Evolutionary conservation across 164 flowering plant species (phyloP), one percentile per base, ranked within the genome.

Genomic region (Saururus chinensis): DNA sequence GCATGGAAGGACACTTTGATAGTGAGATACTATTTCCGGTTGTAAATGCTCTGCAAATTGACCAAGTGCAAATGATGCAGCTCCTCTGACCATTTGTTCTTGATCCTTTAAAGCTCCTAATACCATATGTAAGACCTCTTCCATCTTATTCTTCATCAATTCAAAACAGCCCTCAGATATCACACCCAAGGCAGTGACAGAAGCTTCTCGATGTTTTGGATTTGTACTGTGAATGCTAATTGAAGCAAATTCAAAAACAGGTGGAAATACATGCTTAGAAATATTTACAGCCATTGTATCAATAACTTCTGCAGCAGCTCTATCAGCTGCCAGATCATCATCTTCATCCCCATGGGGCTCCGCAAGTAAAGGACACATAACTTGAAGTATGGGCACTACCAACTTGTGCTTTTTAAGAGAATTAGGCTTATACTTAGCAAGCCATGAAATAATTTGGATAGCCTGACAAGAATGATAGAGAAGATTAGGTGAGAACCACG

Each of bases 221-320:
- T 86, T 83, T 30, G 70, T 65, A 69, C 71, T 86, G 65, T 83
- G 87, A 82, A 76, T 67, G 73, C 86, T 85, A 35, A 85, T 1
- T 30, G 98, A 89, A 70, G 98, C 75, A 81, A 92, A 92, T 69
- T 92, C 97, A 68, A 89, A 73, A 59, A 92, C 84, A 24, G 95
- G 92, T 25, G 82, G 74, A 54, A 86, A 90, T 10, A 92, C 95
- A 63, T 81, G 96, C 71, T 86, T 89, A 61, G 98, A 60, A 61
- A 92, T 82, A 71, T 77, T 88, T 58, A 86, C 23, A 63, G 97
- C 95, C 90, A 89, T 86, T 2, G 92, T 89, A 63, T 92, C 98
- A 66, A 92, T 82, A 70, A 92, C 98, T 82, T 92, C 98, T 19
- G 98, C 95, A 73, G 95, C 97, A 74, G 95, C 89, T 72, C 97